Evolutionary conservation across 352 stramenopile species (phyloP).

Genomic region (Halophytophthora polymorphica): DNA sequence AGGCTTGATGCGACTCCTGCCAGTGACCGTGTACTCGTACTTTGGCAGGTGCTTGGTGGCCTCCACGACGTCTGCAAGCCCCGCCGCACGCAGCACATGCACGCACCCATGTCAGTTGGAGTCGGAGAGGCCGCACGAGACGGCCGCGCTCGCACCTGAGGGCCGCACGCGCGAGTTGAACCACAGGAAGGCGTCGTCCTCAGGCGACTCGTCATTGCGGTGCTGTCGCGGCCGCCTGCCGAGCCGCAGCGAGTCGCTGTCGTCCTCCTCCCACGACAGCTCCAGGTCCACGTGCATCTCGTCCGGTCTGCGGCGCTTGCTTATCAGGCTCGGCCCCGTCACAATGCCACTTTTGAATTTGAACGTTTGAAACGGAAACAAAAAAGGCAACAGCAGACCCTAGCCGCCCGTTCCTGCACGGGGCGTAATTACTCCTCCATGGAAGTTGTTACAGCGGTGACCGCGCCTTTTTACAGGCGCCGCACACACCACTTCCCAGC

Average conservation of each 20-base stretch:
- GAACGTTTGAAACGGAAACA: neutral
- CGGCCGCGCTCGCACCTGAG: constrained; percentile 33
- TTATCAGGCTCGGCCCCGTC: constrained; percentile 6
- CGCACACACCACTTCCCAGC: constrained; percentile 10
- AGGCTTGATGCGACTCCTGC: constrained; percentile 67
- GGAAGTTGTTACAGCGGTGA: neutral
- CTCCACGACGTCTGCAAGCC: constrained; percentile 76
- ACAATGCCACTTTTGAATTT: constrained; percentile 27
- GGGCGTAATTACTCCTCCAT: constrained; percentile 2
- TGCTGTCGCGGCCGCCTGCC: constrained; percentile 10
- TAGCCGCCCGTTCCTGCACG: constrained; percentile 1
- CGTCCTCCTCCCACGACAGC: constrained; percentile 36
- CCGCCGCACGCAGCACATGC: neutral
- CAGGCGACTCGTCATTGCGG: constrained; percentile 5
- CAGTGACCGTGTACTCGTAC: constrained; percentile 76
- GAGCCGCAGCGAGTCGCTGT: constrained; percentile 10
- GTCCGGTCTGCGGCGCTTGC: constrained; percentile 3
- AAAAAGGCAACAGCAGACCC: neutral
- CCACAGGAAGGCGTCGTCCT: constrained; percentile 51
- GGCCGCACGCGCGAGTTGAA: constrained; percentile 57
- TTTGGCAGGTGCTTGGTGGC: constrained; percentile 61
- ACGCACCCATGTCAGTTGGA: constrained; percentile 1
- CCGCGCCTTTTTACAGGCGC: neutral
- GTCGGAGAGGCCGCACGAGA: neutral
- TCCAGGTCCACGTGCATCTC: constrained; percentile 27